Evolutionary conservation across 2,329 filamentous ascomycete species (phyloP), one percentile per base, ranked within the genome.

Genomic region (Colletotrichum melonis): DNA sequence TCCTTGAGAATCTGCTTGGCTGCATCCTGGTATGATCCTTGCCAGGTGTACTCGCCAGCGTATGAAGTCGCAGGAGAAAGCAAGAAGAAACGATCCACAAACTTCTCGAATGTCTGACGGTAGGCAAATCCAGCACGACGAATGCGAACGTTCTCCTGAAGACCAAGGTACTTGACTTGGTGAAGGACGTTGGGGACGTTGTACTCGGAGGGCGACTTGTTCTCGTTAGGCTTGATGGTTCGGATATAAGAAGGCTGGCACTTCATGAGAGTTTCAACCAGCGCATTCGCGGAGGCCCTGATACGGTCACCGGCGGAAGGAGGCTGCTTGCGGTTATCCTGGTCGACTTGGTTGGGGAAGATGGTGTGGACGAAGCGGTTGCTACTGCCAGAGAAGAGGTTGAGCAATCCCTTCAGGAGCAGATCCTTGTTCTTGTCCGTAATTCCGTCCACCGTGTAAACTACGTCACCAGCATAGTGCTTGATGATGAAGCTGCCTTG

Each of bases 341-440:
- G 94, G 80, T 99, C 95, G 74, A 99, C 94, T 81, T 98, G 91
- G 76, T 98, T 86, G 26, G 97, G 97, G 88, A 99, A 99, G 0
- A 99, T 82, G 0, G 91, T 92, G 79, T 97, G 96, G 11, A 98
- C 87, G 78, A 98, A 99, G 22, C 86, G 84, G 84, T 98, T 98
- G 71, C 91, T 89, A 80, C 95, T 98, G 76, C 91, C 91, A 74
- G 93, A 92, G 79, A 98, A 93, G 49, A 99, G 88, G 80, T 94
- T 96, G 64, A 98, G 89, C 55, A 99, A 87, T 77, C 98, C 97
- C 86, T 99, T 99, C 72, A 98, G 87, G 57, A 99, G 88, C 83
- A 97, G 95, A 80, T 99, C 97, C 88, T 98, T 99, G 88, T 98
- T 99, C 89, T 99, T 99, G 83, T 99, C 97, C 1, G 97, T 99